Evolutionary conservation across 306 rosid genomes (phyloP), one percentile per base, ranked within the genome.

Genomic region (Quercus alba): DNA sequence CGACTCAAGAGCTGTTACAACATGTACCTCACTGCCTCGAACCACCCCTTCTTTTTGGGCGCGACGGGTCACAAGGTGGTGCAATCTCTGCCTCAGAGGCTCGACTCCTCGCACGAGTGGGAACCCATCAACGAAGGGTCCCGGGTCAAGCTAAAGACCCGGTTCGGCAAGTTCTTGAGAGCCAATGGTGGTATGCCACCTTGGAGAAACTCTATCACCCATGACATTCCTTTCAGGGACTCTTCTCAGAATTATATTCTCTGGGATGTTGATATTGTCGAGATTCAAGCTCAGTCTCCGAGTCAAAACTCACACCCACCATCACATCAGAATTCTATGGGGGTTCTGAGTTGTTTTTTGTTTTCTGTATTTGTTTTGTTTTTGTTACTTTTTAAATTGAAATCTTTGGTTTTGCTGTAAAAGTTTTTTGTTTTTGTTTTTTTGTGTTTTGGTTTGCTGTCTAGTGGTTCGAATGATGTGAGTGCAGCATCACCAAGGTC

Each of bases 151-250:
- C 84, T 95, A 44, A 88, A 84, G 80, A 91, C 99, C 14, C 84
- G 98, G 5, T 89, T 91, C 51, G 99, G 98, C 0, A 81, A 95
- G 56, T 95, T 93, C 75, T 74, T 95, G 44, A 80, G 99, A 15
- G 99, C 92, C 3, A 95, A 93, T 56, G 97, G 97, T 0, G 97
- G 98, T 0, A 7, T 95, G 25, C 99, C 99, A 0, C 98, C 98
- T 1, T 95, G 99, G 99, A 66, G 96, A 21, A 93, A 95, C 85
- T 89, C 97, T 6, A 89, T 95, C 12, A 95, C 99, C 19, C 97
- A 91, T 59, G 99, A 95, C 44, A 76, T 90, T 20, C 99, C 99
- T 0, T 90, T 86, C 5, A 80, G 98, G 64, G 87, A 97, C 19
- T 76, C 80, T 0, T 93, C 97, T 0, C 99, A 91, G 81, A 97